Percentiles rank a stretch among this genome's conserved stretches.
Evolutionary conservation across 2,329 filamentous ascomycete species (phyloP).

Genomic region (Rhynchosporium secalis): DNA sequence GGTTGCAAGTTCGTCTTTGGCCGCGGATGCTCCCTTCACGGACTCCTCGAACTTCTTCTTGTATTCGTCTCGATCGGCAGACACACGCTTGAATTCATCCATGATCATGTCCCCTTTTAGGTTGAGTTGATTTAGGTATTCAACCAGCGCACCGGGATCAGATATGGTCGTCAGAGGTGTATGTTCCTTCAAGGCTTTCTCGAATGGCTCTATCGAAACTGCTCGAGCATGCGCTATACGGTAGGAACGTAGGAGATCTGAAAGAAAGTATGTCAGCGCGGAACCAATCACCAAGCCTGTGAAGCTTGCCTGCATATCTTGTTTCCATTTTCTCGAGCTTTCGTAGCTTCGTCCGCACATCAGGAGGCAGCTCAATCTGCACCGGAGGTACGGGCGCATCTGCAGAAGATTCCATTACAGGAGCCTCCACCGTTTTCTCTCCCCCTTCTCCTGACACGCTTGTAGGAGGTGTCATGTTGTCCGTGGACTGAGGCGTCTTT

Average conservation of each 20-base stretch:
- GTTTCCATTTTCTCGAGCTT: conserved; percentile 73
- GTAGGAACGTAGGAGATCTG: conserved; percentile 88
- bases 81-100: conserved; percentile 87
- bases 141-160: conserved; percentile 80
- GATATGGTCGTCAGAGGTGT: conserved; percentile 87
- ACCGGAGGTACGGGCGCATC: conserved; percentile 17
- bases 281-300: conserved; percentile 23
- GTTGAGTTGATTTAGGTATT: conserved; percentile 86
- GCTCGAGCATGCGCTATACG: conserved; percentile 85
- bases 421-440: conserved; percentile 31
- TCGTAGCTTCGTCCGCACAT: conserved; percentile 24
- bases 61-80: conserved; percentile 75
- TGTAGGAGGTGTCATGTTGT: conserved; percentile 32
- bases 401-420: conserved; percentile 21
- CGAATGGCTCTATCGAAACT: conserved; percentile 87
- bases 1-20: conserved; percentile 63
- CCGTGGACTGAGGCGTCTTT: conserved; percentile 31
- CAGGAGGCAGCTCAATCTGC: conserved; percentile 17
- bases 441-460: conserved; percentile 36
- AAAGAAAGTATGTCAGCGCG: conserved; percentile 23
- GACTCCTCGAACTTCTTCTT: conserved; percentile 74
- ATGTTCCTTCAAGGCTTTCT: conserved; percentile 85
- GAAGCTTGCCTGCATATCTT: conserved; percentile 72
- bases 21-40: conserved; percentile 61
- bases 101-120: conserved; percentile 89